Percentiles rank a stretch among this genome's conserved stretches.
phyloP scores from a whole-genome alignment of 2,329 filamentous ascomycete genomes.

The Zalaria sp. region DNA sequence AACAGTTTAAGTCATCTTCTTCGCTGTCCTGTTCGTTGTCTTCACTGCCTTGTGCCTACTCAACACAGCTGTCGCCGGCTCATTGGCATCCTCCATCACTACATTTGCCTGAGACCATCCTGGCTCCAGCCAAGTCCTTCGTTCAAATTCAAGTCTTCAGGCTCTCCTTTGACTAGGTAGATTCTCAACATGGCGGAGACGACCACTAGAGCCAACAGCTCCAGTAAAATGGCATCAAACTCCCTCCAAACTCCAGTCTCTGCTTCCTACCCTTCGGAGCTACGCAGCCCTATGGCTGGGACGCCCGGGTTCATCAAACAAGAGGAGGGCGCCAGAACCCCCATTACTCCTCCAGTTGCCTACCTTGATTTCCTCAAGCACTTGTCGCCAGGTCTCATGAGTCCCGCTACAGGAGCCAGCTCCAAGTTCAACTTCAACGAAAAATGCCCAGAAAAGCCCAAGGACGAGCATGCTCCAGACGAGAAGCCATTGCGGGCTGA shows the following conservation, averaged over 20 bases:
- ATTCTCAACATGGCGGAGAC: neutral
- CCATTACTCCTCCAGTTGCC: conserved; percentile 77
- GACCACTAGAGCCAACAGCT: neutral
- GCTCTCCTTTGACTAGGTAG: neutral
- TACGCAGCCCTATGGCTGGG: conserved; percentile 51
- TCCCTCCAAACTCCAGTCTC: conserved; percentile 43
- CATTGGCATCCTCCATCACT: neutral
- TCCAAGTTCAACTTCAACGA: conserved; percentile 33
- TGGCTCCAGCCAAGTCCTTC: neutral
- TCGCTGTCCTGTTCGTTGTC: neutral
- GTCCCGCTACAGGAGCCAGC: conserved; percentile 47
- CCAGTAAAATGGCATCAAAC: neutral
- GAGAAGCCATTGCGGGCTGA: conserved; percentile 13
- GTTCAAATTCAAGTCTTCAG: neutral
- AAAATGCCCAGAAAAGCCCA: conserved; percentile 17
- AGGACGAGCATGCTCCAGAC: conserved; percentile 11
- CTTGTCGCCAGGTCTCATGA: conserved; percentile 56
- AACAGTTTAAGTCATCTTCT: neutral
- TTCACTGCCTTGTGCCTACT: neutral
- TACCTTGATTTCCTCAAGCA: conserved; percentile 89
- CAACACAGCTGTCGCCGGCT: neutral
- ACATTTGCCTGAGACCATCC: neutral
- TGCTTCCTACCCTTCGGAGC: conserved; percentile 40
- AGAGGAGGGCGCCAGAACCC: conserved; percentile 58
- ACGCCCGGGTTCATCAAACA: conserved; percentile 52